Percentiles rank a stretch among this genome's conserved stretches.
phyloP scores from a whole-genome alignment of 805 yeast species.

The Naumovozyma dairenensis region DNA sequence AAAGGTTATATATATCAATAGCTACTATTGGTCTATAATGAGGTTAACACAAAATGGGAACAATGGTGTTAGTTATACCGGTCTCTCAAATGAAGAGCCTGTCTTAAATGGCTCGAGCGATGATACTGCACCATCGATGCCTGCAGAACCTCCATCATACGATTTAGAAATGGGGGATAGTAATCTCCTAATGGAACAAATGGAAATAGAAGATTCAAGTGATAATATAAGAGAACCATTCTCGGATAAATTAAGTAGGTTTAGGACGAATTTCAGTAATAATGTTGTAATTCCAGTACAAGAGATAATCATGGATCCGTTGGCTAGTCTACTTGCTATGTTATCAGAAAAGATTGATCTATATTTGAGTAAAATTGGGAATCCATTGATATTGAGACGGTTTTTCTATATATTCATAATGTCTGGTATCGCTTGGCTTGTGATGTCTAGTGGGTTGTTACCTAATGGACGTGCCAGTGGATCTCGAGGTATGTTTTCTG shows the following conservation, averaged over 20 bases:
- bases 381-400: constrained; percentile 75
- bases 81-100: no score
- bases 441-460: constrained; percentile 48
- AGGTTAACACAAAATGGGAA: no score
- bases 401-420: constrained; percentile 60
- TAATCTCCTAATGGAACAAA: constrained; percentile 17
- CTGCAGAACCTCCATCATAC: constrained; percentile 28
- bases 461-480: constrained; percentile 34
- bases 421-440: constrained; percentile 45
- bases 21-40: no score
- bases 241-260: constrained; percentile 10
- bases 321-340: constrained; percentile 31
- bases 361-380: constrained; percentile 58
- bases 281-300: constrained; percentile 33
- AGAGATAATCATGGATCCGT: constrained; percentile 37
- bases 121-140: constrained; percentile 15
- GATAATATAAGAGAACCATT: neutral
- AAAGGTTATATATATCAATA: no score
- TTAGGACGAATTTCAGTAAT: constrained; percentile 19
- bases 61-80: no score
- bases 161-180: constrained; percentile 7
- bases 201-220: constrained; percentile 10
- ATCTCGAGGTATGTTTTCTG: constrained; percentile 51
- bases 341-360: constrained; percentile 41
- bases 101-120: no score